These are phyloP conservation scores for Carex littledalei DNA, from an alignment of 176 grass and related monocot genomes.

Conservation along the genomic window DNA sequence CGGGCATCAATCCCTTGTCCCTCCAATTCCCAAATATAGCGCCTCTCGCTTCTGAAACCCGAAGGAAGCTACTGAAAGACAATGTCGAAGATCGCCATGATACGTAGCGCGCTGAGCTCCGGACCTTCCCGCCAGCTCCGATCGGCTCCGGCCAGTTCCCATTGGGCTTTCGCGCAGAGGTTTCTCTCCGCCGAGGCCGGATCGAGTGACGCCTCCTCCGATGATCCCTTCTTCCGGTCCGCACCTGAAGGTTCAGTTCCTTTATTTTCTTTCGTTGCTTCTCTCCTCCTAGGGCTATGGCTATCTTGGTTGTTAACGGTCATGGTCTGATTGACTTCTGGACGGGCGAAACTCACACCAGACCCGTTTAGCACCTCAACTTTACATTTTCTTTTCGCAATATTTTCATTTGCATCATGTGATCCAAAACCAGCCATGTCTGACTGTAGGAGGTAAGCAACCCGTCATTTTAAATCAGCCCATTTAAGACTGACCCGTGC, in stretches of 20 bases:
- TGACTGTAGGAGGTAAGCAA: neutral
- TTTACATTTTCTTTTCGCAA: too few species aligned
- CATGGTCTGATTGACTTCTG: neutral
- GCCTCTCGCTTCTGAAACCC: neutral
- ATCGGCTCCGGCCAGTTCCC: neutral
- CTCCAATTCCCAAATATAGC: neutral
- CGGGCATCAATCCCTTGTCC: neutral
- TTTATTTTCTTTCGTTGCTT: neutral
- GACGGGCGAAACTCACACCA: neutral
- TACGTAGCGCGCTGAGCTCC: neutral
- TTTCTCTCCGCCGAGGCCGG: slow-evolving; percentile 23
- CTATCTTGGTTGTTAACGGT: neutral
- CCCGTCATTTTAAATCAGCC: neutral
- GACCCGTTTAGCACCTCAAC: neutral
- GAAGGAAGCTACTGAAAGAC: neutral
- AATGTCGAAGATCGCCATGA: slow-evolving; percentile 17
- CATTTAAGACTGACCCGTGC: neutral
- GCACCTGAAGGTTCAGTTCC: slow-evolving; percentile 30
- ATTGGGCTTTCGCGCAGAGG: neutral
- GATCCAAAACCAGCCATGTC: neutral
- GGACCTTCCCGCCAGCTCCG: neutral
- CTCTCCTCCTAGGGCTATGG: neutral
- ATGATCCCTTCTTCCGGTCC: slow-evolving; percentile 24
- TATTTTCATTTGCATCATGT: neutral
- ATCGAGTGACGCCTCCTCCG: slow-evolving; percentile 1